phyloP scores from a whole-genome alignment of 495 filamentous ascomycete genomes.

The Sporormia fimetaria region DNA sequence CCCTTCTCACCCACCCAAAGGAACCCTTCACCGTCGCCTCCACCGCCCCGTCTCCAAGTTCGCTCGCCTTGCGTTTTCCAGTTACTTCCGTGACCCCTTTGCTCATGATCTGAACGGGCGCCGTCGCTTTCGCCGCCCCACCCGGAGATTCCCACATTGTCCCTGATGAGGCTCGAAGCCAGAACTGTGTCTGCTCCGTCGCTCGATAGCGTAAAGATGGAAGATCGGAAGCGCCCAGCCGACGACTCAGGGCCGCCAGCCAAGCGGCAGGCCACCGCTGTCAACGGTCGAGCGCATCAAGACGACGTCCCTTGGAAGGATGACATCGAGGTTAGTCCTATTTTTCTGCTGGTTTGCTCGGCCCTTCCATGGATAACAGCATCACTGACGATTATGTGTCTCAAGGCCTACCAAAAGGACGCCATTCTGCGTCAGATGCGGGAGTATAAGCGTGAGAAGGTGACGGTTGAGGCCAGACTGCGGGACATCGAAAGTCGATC shows the following conservation, averaged over 20 bases:
- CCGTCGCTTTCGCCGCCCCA: conserved; percentile 7
- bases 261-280: conserved; percentile 66
- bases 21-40: conserved; percentile 1
- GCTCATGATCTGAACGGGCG: conserved; percentile 12
- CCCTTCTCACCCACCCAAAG: background rate
- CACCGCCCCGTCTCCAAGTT: background rate
- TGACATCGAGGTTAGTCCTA: conserved; percentile 71
- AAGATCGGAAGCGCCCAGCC: conserved; percentile 88
- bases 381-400: conserved; percentile 8
- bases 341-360: conserved; percentile 27
- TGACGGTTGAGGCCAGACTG: conserved; percentile 60
- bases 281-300: conserved; percentile 66
- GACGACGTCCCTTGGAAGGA: conserved; percentile 79
- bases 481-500: conserved; percentile 65
- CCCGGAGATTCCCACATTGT: conserved; percentile 3
- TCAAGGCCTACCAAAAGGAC: conserved; percentile 90
- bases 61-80: background rate
- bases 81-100: background rate
- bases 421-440: conserved; percentile 95
- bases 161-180: conserved; percentile 56
- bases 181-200: conserved; percentile 57
- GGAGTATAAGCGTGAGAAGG: conserved; percentile 86
- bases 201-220: conserved; percentile 76
- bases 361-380: conserved; percentile 8
- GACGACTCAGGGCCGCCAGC: conserved; percentile 72